phyloP scores from a whole-genome alignment of 805 yeast genomes.

The Hagleromyces aurorensis region DNA sequence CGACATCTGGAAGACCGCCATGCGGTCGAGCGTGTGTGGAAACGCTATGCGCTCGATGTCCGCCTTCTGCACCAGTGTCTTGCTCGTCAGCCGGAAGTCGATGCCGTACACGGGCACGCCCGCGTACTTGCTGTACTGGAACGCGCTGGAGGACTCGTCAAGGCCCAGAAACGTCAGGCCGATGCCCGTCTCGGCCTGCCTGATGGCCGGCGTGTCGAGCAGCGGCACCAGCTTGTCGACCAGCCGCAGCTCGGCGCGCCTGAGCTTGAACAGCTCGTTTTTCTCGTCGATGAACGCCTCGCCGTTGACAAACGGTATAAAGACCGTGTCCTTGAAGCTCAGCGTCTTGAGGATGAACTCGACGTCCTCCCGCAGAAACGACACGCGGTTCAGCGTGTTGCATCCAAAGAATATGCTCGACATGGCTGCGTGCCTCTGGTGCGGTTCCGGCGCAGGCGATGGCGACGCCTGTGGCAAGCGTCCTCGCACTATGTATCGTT shows the following conservation, averaged over 20 bases:
- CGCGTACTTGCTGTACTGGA: conserved; percentile 38
- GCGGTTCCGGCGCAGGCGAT: too few relatives aligned
- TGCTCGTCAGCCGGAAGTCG: conserved; percentile 34
- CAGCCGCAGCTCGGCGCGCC: conserved; percentile 4
- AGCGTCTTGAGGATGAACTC: conserved; percentile 40
- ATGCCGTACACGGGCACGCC: conserved; percentile 63
- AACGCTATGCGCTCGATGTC: conserved; percentile 6
- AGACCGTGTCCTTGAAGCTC: conserved; percentile 37
- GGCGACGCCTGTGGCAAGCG: too few relatives aligned
- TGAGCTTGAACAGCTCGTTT: conserved; percentile 7
- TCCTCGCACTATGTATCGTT: too few relatives aligned
- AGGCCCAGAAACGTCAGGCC: conserved; percentile 23
- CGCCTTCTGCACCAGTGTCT: conserved; percentile 4
- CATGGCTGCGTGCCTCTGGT: too few relatives aligned
- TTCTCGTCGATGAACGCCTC: conserved; percentile 20
- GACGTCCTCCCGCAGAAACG: conserved; percentile 45
- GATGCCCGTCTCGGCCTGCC: conserved; percentile 13
- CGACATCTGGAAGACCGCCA: conserved; percentile 14
- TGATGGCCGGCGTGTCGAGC: conserved; percentile 10
- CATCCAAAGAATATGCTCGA: conserved; percentile 44
- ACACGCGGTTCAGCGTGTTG: conserved; percentile 46
- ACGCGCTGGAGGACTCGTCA: conserved; percentile 25
- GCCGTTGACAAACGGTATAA: conserved; percentile 31
- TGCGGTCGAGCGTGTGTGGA: conserved; percentile 3
- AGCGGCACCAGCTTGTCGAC: conserved; percentile 5